Conservation (phyloP, 225 moss, liverwort and hornwort species). For the Climacium dendroides region DNA sequence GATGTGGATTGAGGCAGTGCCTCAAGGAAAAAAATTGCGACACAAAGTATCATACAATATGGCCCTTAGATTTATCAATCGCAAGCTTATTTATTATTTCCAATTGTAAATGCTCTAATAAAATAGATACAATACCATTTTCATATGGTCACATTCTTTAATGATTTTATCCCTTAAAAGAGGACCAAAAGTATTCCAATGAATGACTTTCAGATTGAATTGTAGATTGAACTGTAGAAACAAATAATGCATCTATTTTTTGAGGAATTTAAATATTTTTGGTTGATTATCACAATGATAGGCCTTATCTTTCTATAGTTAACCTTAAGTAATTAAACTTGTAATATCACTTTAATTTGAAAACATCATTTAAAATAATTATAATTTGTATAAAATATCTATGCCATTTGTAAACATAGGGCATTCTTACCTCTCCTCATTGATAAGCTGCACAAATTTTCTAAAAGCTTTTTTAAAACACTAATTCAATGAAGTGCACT, state of each 20-base stretch:
- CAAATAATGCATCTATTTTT: neutral
- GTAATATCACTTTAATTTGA: neutral
- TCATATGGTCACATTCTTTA: neutral
- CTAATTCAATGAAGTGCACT: neutral
- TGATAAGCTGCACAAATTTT: neutral
- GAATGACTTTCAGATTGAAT: neutral
- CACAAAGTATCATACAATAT: accelerated
- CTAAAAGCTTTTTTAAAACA: neutral
- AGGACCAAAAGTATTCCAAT: neutral
- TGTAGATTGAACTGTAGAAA: neutral
- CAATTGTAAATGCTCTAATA: neutral
- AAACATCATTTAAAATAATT: neutral
- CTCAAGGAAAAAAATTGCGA: neutral
- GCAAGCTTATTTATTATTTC: accelerated
- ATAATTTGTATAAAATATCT: too few relatives aligned
- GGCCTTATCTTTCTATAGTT: accelerated
- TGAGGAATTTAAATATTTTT: accelerated
- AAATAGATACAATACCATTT: neutral
- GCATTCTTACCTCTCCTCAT: neutral
- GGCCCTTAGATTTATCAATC: neutral
- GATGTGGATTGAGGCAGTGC: neutral
- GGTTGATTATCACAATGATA: neutral
- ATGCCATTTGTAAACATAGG: neutral
- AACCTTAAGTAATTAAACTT: neutral
- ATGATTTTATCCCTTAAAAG: accelerated